Percentiles rank a stretch among this genome's conserved stretches.
phyloP scores from a whole-genome alignment of 2,329 filamentous ascomycete genomes.

The Aspergillus chevalieri region DNA sequence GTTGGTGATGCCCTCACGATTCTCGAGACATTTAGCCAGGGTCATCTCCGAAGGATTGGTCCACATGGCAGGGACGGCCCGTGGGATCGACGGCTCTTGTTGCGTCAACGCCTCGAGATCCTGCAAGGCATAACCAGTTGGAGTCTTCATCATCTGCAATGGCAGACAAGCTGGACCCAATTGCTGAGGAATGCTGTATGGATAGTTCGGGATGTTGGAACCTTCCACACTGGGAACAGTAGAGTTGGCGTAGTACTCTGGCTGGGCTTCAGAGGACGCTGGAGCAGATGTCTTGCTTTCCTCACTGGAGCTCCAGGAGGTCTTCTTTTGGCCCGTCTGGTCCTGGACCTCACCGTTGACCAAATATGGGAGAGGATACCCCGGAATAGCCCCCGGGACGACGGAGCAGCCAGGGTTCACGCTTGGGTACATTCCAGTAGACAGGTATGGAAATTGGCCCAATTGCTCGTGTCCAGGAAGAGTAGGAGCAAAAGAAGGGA shows the following conservation, averaged over 20 bases:
- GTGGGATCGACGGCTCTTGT: slow-evolving; percentile 75
- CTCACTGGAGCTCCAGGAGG: slow-evolving; percentile 38
- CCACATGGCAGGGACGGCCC: slow-evolving; percentile 80
- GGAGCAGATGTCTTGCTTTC: slow-evolving; percentile 49
- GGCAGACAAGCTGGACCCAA: slow-evolving; percentile 36
- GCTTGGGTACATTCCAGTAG: slow-evolving; percentile 31
- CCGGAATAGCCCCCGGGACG: slow-evolving; percentile 24
- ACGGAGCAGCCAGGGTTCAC: slow-evolving; percentile 28
- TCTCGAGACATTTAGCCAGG: slow-evolving; percentile 88
- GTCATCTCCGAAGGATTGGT: slow-evolving; percentile 80
- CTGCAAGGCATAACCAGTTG: slow-evolving; percentile 40
- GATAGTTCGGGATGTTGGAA: slow-evolving; percentile 42
- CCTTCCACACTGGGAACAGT: slow-evolving; percentile 50
- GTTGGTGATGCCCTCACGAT: slow-evolving; percentile 91
- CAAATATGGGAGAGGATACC: slow-evolving; percentile 33
- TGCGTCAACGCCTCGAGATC: slow-evolving; percentile 60
- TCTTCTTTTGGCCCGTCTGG: slow-evolving; percentile 30
- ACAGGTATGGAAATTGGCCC: slow-evolving; percentile 31
- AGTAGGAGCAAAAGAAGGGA: slow-evolving; percentile 24
- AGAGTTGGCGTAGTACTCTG: slow-evolving; percentile 56
- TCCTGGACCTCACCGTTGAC: slow-evolving; percentile 31
- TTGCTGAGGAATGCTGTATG: slow-evolving; percentile 61
- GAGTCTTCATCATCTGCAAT: slow-evolving; percentile 42
- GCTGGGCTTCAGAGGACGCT: slow-evolving; percentile 57
- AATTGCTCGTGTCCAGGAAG: slow-evolving; percentile 28